phyloP scores from a whole-genome alignment of 164 flowering plant species.

The Magnolia sinica region DNA sequence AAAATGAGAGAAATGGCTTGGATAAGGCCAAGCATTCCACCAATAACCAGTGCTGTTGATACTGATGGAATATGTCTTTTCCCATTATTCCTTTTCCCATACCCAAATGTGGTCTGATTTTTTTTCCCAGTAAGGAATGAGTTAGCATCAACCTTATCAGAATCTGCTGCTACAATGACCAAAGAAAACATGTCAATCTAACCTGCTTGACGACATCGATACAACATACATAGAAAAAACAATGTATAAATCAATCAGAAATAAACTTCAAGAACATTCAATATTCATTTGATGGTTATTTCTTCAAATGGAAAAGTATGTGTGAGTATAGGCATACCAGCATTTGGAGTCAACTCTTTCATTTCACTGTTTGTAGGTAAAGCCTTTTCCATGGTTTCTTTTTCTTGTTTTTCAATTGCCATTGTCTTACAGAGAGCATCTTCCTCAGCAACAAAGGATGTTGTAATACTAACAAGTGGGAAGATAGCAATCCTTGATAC shows the following conservation, averaged over 20 bases:
- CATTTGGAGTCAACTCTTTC: conserved; percentile 12
- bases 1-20: conserved; percentile 54
- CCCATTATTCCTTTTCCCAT: conserved; percentile 4
- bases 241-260: too few relatives aligned
- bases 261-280: too few relatives aligned
- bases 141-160: conserved; percentile 9
- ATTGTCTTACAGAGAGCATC: conserved; percentile 23
- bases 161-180: conserved; percentile 23
- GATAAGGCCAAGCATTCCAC: conserved; percentile 54
- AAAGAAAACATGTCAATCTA: neutral
- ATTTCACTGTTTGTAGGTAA: conserved; percentile 20
- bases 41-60: conserved; percentile 58
- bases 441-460: conserved; percentile 73
- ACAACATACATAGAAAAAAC: too few relatives aligned
- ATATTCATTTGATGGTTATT: too few relatives aligned
- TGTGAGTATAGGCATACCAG: too few relatives aligned
- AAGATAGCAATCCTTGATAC: conserved; percentile 55
- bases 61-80: conserved; percentile 63
- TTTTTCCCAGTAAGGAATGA: conserved; percentile 12
- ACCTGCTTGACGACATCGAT: too few relatives aligned
- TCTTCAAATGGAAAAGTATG: too few relatives aligned
- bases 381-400: conserved; percentile 16
- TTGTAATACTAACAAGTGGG: conserved; percentile 62
- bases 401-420: conserved; percentile 11
- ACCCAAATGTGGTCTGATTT: conserved; percentile 17